These are phyloP conservation scores for Coemansia interrupta DNA, from an alignment of 192 early-diverging fungal genomes.

Conservation along the genomic window DNA sequence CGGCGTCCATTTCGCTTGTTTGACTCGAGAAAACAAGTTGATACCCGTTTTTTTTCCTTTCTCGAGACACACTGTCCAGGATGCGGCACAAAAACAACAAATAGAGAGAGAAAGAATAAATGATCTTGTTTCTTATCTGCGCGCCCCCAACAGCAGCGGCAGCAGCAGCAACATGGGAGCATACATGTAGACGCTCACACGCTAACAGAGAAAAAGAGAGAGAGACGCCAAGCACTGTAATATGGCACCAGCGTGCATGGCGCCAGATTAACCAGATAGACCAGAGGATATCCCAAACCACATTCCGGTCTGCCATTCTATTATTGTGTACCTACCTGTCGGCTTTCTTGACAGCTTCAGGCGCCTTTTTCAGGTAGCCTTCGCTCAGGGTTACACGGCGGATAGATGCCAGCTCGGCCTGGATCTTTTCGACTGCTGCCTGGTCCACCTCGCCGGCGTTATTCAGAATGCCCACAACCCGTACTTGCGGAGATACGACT, in stretches of 20 bases:
- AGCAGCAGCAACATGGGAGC: no score
- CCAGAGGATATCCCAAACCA: no score
- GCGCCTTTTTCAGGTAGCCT: conserved; percentile 36
- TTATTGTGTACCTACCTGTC: conserved; percentile 39
- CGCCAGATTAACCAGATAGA: no score
- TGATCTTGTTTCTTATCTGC: no score
- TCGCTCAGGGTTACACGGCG: conserved; percentile 17
- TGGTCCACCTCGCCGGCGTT: not conserved
- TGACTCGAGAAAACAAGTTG: not conserved
- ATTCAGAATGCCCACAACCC: conserved; percentile 19
- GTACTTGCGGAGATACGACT: conserved; percentile 35
- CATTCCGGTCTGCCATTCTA: no score
- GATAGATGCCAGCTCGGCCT: conserved; percentile 32
- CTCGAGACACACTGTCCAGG: not conserved
- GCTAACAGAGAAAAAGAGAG: no score
- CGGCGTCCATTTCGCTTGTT: not conserved
- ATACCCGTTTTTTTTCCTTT: conserved; percentile 1
- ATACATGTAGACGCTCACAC: no score
- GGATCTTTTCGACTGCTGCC: conserved; percentile 23
- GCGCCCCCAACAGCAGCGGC: no score
- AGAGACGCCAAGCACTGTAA: no score
- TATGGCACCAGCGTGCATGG: no score
- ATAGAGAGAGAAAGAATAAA: not conserved
- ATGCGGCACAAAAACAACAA: not conserved
- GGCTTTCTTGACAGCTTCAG: conserved; percentile 32